These are phyloP conservation scores for Misopates orontium DNA, from an alignment of 257 asterid genomes.

Conservation along the genomic window DNA sequence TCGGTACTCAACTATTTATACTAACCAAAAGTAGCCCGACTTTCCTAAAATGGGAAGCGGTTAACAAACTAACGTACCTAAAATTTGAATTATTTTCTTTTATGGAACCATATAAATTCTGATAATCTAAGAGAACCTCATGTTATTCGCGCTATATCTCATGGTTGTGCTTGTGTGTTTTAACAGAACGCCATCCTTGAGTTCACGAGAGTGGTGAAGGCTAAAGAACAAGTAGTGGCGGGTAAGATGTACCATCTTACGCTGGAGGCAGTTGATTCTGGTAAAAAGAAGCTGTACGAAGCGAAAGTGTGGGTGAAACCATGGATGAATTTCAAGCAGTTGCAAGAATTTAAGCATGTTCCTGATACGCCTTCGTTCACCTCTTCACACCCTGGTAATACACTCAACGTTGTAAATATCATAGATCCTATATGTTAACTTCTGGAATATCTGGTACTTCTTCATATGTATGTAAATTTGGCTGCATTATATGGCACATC, in stretches of 20 bases:
- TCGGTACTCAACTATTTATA: no score
- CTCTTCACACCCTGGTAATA: constrained; percentile 30
- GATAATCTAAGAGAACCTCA: no score
- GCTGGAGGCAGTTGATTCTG: constrained; percentile 47
- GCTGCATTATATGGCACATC: neutral
- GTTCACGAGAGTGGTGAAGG: constrained; percentile 42
- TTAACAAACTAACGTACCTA: no score
- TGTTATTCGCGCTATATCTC: no score
- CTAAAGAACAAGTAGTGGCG: constrained; percentile 48
- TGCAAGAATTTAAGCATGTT: constrained; percentile 46
- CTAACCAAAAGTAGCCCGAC: no score
- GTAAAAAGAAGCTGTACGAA: constrained; percentile 44
- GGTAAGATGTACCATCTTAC: constrained; percentile 52
- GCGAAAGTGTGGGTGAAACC: constrained; percentile 67
- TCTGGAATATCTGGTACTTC: no score
- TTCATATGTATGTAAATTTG: neutral
- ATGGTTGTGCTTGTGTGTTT: neutral
- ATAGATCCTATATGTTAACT: no score
- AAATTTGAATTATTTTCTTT: no score
- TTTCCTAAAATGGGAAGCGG: no score
- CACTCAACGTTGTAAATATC: neutral
- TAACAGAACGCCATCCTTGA: constrained; percentile 45
- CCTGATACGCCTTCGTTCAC: constrained; percentile 19
- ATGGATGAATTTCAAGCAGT: constrained; percentile 60
- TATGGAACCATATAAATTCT: no score